Conservation (phyloP, 495 filamentous ascomycete species). For the Aspergillus coremiiformis region DNA sequence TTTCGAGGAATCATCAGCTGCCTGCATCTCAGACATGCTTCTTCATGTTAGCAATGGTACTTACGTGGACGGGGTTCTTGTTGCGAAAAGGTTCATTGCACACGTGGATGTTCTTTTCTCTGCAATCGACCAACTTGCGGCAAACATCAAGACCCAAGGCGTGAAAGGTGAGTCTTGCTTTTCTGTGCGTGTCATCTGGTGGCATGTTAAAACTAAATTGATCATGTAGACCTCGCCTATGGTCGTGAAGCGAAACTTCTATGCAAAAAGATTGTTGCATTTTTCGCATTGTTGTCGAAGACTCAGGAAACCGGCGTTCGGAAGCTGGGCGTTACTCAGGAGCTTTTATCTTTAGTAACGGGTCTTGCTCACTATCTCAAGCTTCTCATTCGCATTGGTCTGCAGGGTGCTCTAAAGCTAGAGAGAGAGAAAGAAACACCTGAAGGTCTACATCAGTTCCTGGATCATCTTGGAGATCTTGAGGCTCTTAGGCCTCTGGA, state of each 20-base stretch:
- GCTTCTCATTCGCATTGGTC: slow-evolving; percentile 90
- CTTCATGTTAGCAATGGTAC: slow-evolving; percentile 97
- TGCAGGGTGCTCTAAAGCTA: slow-evolving; percentile 86
- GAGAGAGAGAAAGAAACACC: slow-evolving; percentile 72
- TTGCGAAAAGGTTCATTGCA: slow-evolving; percentile 94
- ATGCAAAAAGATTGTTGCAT: slow-evolving; percentile 98
- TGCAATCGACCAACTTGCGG: slow-evolving; percentile 78
- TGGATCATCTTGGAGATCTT: slow-evolving; percentile 69
- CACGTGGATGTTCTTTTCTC: slow-evolving; percentile 91
- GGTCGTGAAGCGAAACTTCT: slow-evolving; percentile 92
- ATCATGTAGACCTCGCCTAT: slow-evolving; percentile 67
- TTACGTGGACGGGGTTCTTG: slow-evolving; percentile 88
- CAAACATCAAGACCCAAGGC: slow-evolving; percentile 56
- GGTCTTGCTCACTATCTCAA: slow-evolving; percentile 98
- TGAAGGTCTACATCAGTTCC: slow-evolving; percentile 70
- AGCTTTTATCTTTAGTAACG: slow-evolving; percentile 88
- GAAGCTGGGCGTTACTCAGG: slow-evolving; percentile 92
- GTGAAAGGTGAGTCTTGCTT: slow-evolving; percentile 57
- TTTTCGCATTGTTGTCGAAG: slow-evolving; percentile 89
- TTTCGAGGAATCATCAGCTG: slow-evolving; percentile 95
- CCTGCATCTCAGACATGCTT: slow-evolving; percentile 99
- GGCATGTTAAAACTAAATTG: slow-evolving; percentile 16
- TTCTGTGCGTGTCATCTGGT: background rate
- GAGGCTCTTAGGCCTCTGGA: slow-evolving; percentile 54
- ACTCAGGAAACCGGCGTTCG: slow-evolving; percentile 83